Evolutionary conservation across 441 rosid species (phyloP).

Genomic region (Euphorbia schlechtendalii): DNA sequence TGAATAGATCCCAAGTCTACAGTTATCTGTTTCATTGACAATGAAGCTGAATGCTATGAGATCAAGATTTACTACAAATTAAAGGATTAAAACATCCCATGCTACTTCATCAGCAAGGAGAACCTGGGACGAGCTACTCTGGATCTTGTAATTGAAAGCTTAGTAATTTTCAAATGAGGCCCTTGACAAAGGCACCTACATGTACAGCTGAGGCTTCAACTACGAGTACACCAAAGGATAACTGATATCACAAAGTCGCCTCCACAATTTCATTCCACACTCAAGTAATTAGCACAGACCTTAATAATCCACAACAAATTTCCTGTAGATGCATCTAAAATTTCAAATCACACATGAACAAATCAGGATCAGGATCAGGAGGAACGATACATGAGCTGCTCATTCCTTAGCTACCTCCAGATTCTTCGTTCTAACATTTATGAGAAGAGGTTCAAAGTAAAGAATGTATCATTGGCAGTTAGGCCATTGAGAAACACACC

Average conservation of each 20-base stretch:
- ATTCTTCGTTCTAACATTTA: not conserved
- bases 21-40: not conserved
- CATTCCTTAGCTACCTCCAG: not conserved
- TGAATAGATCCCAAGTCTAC: not conserved
- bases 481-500: slow-evolving; percentile 12
- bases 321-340: slow-evolving; percentile 6
- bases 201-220: not conserved
- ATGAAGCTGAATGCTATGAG: not conserved
- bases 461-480: slow-evolving; percentile 14
- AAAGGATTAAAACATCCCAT: not conserved
- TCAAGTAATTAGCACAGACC: too few species aligned
- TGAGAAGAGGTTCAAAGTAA: slow-evolving; percentile 12
- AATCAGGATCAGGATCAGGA: not conserved
- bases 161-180: not conserved
- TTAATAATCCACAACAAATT: not conserved
- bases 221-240: not conserved
- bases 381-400: not conserved
- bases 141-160: not conserved
- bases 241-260: not conserved
- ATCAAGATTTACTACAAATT: not conserved
- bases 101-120: too few species aligned
- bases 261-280: too few species aligned
- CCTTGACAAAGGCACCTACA: too few species aligned
- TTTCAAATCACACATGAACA: not conserved
- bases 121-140: not conserved